Percentiles rank a stretch among this genome's conserved stretches.
phyloP scores from a whole-genome alignment of 306 rosid genomes.

The Trichosanthes truncata region DNA sequence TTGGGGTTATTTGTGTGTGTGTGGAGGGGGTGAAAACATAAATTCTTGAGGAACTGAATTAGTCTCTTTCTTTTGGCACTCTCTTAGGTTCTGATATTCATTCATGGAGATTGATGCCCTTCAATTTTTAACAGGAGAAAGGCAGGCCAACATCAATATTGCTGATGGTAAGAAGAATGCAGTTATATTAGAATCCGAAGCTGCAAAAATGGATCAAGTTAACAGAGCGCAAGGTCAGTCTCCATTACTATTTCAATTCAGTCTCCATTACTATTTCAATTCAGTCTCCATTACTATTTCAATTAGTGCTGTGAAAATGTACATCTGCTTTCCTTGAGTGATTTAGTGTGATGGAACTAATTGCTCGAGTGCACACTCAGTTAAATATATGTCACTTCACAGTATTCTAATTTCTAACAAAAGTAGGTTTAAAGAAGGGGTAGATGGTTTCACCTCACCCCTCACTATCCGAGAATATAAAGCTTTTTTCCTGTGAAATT shows the following conservation, averaged over 20 bases:
- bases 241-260: conserved; percentile 5
- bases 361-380: neutral
- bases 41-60: neutral
- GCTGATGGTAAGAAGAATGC: conserved; percentile 89
- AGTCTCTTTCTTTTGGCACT: neutral
- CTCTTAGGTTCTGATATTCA: neutral
- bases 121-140: conserved; percentile 63
- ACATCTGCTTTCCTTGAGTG: neutral
- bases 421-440: neutral
- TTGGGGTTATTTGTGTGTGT: neutral
- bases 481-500: neutral
- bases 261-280: too few species aligned
- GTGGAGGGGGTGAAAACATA: neutral
- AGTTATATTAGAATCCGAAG: conserved; percentile 89
- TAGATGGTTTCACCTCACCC: neutral
- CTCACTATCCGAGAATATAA: neutral
- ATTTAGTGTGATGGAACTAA: neutral
- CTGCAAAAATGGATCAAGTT: conserved; percentile 74
- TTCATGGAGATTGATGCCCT: conserved; percentile 15
- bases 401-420: neutral
- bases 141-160: conserved; percentile 74
- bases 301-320: neutral
- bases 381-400: neutral
- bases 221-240: conserved; percentile 65
- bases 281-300: conserved; percentile 14